Percentiles rank a stretch among this genome's conserved stretches.
Conservation (phyloP, 805 yeast genomes). For the Saturnispora silvae region DNA sequence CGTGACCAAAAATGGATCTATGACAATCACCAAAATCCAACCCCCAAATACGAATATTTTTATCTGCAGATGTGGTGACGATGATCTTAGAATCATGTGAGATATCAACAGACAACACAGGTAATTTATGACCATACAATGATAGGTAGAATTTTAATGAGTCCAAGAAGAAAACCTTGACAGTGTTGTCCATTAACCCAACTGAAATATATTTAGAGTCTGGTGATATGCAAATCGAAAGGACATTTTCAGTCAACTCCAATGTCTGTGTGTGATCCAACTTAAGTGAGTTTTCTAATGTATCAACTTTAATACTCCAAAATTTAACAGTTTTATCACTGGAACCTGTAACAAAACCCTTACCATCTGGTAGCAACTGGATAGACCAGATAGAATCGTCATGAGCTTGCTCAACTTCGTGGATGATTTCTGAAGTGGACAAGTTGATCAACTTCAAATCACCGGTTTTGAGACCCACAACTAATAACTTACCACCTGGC, state of each 20-base stretch:
- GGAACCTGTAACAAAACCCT: constrained; percentile 78
- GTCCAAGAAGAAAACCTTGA: constrained; percentile 84
- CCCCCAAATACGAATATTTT: constrained; percentile 97
- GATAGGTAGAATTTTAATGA: constrained; percentile 79
- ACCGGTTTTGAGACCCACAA: constrained; percentile 84
- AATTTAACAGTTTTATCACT: constrained; percentile 85
- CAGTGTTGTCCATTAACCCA: constrained; percentile 86
- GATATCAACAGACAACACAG: constrained; percentile 87
- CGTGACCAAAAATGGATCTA: constrained; percentile 91
- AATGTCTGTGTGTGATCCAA: constrained; percentile 69
- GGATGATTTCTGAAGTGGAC: constrained; percentile 66
- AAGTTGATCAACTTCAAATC: constrained; percentile 76
- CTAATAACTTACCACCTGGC: constrained; percentile 85
- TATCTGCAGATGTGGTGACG: constrained; percentile 92
- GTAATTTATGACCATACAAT: constrained; percentile 91
- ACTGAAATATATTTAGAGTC: constrained; percentile 70
- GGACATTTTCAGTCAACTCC: constrained; percentile 78
- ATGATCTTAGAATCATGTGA: constrained; percentile 80
- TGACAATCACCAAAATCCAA: constrained; percentile 98
- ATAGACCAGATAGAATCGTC: constrained; percentile 77
- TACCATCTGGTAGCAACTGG: constrained; percentile 80
- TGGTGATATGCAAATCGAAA: constrained; percentile 71
- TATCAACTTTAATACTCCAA: constrained; percentile 79
- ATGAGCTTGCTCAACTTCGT: constrained; percentile 65
- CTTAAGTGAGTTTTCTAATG: constrained; percentile 40